phyloP scores from a whole-genome alignment of 2,329 filamentous ascomycete species.

The Trichoderma simmonsii region DNA sequence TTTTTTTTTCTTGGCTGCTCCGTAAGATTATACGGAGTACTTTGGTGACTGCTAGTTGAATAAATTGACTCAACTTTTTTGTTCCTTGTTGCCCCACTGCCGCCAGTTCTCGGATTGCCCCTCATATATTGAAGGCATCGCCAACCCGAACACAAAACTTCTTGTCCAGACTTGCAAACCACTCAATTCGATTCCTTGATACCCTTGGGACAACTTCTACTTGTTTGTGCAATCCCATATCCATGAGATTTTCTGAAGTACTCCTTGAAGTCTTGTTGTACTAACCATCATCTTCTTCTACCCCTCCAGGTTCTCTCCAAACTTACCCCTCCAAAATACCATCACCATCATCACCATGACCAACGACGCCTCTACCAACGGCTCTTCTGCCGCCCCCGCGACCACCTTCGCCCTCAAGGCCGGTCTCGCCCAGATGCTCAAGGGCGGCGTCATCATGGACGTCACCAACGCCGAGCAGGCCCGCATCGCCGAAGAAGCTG shows the following conservation, averaged over 20 bases:
- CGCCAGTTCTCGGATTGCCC: background rate
- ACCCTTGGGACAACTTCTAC: background rate
- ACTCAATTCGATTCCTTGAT: background rate
- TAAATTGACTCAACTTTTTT: slow-evolving; percentile 1
- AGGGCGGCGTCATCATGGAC: slow-evolving; percentile 99
- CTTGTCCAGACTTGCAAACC: background rate
- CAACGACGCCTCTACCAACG: slow-evolving; percentile 33
- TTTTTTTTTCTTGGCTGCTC: background rate
- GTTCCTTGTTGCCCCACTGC: slow-evolving; percentile 5
- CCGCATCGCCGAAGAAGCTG: slow-evolving; percentile 94
- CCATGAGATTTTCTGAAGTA: background rate
- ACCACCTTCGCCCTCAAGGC: slow-evolving; percentile 82
- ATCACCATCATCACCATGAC: slow-evolving; percentile 27
- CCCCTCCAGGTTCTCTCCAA: background rate
- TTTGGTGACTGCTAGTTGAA: background rate
- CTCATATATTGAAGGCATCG: slow-evolving; percentile 17
- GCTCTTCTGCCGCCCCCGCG: slow-evolving; percentile 27
- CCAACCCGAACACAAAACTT: background rate
- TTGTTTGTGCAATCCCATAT: background rate
- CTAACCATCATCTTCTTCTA: background rate
- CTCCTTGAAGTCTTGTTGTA: background rate
- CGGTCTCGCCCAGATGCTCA: slow-evolving; percentile 94
- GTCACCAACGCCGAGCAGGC: slow-evolving; percentile 92
- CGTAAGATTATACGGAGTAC: background rate
- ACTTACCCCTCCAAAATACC: background rate